Conservation (phyloP, 2,329 filamentous ascomycete genomes). For the Byssothecium circinans region DNA sequence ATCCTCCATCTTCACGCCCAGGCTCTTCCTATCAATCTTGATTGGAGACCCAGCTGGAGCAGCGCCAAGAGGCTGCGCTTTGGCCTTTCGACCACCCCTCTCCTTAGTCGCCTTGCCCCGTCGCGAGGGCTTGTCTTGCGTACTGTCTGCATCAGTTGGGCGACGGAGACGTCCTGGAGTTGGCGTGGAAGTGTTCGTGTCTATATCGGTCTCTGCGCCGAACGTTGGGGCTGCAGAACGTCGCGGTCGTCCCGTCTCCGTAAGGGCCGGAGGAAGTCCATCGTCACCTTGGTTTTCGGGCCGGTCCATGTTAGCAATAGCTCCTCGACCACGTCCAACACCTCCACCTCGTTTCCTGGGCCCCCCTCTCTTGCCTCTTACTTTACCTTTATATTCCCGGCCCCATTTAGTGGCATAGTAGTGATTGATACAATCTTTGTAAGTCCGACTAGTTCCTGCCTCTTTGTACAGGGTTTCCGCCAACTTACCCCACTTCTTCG, state of each 20-base stretch:
- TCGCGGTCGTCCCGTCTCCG: slow-evolving; percentile 53
- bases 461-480: slow-evolving; percentile 61
- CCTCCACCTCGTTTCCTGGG: slow-evolving; percentile 33
- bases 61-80: slow-evolving; percentile 46
- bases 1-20: slow-evolving; percentile 40
- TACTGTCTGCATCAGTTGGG: slow-evolving; percentile 36
- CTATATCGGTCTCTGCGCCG: slow-evolving; percentile 64
- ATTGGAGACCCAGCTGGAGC: slow-evolving; percentile 40
- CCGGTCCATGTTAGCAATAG: slow-evolving; percentile 55
- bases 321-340: slow-evolving; percentile 56
- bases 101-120: slow-evolving; percentile 45
- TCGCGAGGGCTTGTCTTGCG: slow-evolving; percentile 44
- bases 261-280: slow-evolving; percentile 43
- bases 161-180: slow-evolving; percentile 40
- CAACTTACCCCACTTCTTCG: slow-evolving; percentile 82
- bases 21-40: slow-evolving; percentile 34
- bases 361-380: slow-evolving; percentile 44
- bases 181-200: slow-evolving; percentile 46
- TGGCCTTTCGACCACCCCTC: slow-evolving; percentile 45
- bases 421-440: slow-evolving; percentile 80
- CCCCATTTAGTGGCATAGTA: slow-evolving; percentile 81
- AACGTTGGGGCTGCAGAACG: slow-evolving; percentile 69
- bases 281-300: slow-evolving; percentile 45
- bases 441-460: slow-evolving; percentile 62
- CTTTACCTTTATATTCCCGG: slow-evolving; percentile 74